phyloP scores from a whole-genome alignment of 2,329 filamentous ascomycete species.

The Cercospora janseana region DNA sequence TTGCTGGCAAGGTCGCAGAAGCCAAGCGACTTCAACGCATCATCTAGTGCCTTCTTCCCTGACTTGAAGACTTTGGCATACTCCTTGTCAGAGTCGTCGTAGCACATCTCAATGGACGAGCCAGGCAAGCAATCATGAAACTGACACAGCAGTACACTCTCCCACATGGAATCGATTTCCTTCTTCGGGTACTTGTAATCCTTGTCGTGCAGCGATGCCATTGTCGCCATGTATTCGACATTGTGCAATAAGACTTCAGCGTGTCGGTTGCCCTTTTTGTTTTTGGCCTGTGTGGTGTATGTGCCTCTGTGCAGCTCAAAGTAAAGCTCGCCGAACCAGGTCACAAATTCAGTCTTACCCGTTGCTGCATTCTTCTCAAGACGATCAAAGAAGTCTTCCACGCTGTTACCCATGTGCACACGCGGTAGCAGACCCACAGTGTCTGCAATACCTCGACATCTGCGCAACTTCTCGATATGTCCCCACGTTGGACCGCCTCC shows the following conservation, averaged over 20 bases:
- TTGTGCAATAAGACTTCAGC: constrained; percentile 82
- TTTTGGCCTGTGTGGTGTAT: constrained; percentile 88
- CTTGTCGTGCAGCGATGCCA: constrained; percentile 69
- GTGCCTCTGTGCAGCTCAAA: constrained; percentile 96
- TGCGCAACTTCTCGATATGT: constrained; percentile 89
- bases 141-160: constrained; percentile 84
- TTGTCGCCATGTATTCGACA: constrained; percentile 80
- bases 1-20: constrained; percentile 52
- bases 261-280: constrained; percentile 89
- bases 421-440: constrained; percentile 79
- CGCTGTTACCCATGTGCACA: constrained; percentile 82
- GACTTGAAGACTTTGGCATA: constrained; percentile 80
- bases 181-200: constrained; percentile 87
- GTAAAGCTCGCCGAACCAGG: constrained; percentile 97
- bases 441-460: constrained; percentile 88
- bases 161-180: constrained; percentile 96
- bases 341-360: constrained; percentile 69
- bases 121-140: constrained; percentile 97
- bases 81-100: constrained; percentile 87
- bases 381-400: constrained; percentile 89
- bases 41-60: constrained; percentile 68
- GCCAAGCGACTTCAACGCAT: constrained; percentile 67
- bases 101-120: constrained; percentile 96
- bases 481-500: constrained; percentile 92
- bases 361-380: constrained; percentile 71